A percentile compares a stretch with the other conserved stretches of the same genome.
Conservation (phyloP, 495 filamentous ascomycete species). For the Polyplosphaeria fusca region DNA sequence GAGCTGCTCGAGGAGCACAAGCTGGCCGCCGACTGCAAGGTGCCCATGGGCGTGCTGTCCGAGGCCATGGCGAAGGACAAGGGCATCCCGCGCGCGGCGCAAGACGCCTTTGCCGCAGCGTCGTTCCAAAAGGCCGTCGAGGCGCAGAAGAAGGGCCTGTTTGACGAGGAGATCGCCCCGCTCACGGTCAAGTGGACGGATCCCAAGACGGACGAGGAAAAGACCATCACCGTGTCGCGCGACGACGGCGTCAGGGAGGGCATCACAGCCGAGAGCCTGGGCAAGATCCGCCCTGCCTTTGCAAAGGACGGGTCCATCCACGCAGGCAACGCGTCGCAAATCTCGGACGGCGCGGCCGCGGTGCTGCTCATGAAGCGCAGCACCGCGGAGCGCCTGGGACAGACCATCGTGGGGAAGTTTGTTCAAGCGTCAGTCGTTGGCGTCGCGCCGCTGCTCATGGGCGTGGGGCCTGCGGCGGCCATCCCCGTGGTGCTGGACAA, state of each 20-base stretch:
- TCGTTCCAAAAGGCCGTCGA: constrained; percentile 86
- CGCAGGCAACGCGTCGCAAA: constrained; percentile 92
- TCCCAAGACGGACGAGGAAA: constrained; percentile 85
- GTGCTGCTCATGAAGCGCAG: constrained; percentile 94
- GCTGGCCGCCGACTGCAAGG: constrained; percentile 92
- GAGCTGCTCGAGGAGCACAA: constrained; percentile 80
- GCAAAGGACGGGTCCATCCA: constrained; percentile 90
- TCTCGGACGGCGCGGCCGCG: constrained; percentile 92
- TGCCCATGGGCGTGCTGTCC: constrained; percentile 92
- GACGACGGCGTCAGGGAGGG: constrained; percentile 87
- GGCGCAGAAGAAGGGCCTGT: constrained; percentile 84
- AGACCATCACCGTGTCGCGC: constrained; percentile 74
- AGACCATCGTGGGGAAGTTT: constrained; percentile 87
- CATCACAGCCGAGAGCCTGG: constrained; percentile 79
- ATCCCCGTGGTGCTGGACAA: constrained; percentile 89
- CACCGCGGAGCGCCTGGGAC: constrained; percentile 81
- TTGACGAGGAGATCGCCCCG: constrained; percentile 89
- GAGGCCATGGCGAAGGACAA: constrained; percentile 92
- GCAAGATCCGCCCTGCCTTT: constrained; percentile 89
- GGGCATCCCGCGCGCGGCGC: constrained; percentile 63
- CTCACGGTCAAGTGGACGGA: constrained; percentile 79
- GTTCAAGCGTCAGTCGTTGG: constrained; percentile 81
- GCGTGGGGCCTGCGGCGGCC: constrained; percentile 90
- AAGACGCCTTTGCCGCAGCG: constrained; percentile 84
- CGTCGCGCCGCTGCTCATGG: constrained; percentile 92